Evolutionary conservation across 2,329 filamentous ascomycete genomes (phyloP).

Genomic region (Zelopaecilomyces penicillatus): DNA sequence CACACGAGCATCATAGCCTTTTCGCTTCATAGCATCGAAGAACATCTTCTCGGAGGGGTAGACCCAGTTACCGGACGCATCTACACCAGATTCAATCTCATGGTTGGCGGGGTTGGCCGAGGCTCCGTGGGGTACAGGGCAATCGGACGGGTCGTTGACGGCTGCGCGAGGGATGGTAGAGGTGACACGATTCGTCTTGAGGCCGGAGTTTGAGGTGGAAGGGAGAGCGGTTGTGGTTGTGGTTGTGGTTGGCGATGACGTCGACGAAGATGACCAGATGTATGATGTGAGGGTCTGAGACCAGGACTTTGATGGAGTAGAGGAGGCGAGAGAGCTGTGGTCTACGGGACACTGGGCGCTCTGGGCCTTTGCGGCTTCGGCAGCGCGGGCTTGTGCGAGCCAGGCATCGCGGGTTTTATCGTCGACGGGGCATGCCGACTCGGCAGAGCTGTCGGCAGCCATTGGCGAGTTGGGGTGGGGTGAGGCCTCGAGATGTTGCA

Average conservation of each 20-base stretch:
- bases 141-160: slow-evolving; percentile 22
- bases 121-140: slow-evolving; percentile 32
- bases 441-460: slow-evolving; percentile 17
- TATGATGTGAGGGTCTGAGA: slow-evolving; percentile 33
- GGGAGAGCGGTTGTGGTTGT: slow-evolving; percentile 4
- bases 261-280: slow-evolving; percentile 29
- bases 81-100: slow-evolving; percentile 68
- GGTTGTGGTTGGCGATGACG: slow-evolving; percentile 15
- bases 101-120: slow-evolving; percentile 67
- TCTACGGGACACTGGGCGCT: slow-evolving; percentile 26
- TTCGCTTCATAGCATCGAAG: slow-evolving; percentile 92
- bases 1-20: slow-evolving; percentile 63
- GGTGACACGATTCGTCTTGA: slow-evolving; percentile 62
- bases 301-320: slow-evolving; percentile 30
- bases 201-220: slow-evolving; percentile 17
- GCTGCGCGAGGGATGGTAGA: slow-evolving; percentile 68
- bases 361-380: slow-evolving; percentile 30
- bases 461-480: slow-evolving; percentile 10
- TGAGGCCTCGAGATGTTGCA: too few species aligned
- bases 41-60: slow-evolving; percentile 97
- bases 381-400: slow-evolving; percentile 60
- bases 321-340: slow-evolving; percentile 15
- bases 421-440: slow-evolving; percentile 71
- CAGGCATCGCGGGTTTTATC: slow-evolving; percentile 81
- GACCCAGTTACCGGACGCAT: slow-evolving; percentile 81